Base-by-base conservation (phyloP, 2,329 filamentous ascomycete species). In the Chalaropsis thielavioides region DNA sequence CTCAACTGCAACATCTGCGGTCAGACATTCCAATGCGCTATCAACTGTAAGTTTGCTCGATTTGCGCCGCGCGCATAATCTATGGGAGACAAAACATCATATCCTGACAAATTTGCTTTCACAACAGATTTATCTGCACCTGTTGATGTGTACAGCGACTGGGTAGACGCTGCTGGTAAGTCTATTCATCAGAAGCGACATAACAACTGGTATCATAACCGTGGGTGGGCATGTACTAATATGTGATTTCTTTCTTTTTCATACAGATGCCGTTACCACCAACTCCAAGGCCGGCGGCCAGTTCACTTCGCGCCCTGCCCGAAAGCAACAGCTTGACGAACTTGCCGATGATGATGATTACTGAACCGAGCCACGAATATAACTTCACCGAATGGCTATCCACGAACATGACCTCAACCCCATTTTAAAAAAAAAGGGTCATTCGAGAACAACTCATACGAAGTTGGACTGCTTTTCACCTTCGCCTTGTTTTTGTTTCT, bases 71-170 rank as follows among this genome's bases (percentile, higher is more conserved):
- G 17, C 19, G n/a, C 51, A 56, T 13, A 11, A 27, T 7, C 41
- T 11, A 13, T 5, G 8, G 49, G 31, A 35, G 1, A 2, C 19
- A 62, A 31, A 49, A 35, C 13, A 60, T 15, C n/a, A 60, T 60
- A n/a, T 11, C 35, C 44, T 49, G 41, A 35, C 44, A 24, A 11
- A 49, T 40, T 27, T 59, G 2, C n/a, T 19, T 19, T 7, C 17
- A 22, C 27, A 58, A 15, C 61, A 95, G 90, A 95, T 74, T 84
- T 97, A 31, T 95, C 90, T 31, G 89, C 89, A 15, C 84, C 90
- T 0, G 91, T 99, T 59, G 94, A 99, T 73, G 92, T 99, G 7
- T 99, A 99, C 73, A 89, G 90, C 41, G 94, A 97, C 75, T 99
- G 94, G 94, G 90, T 99, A 68, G 94, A 99, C 76, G 94, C 94